A percentile compares a stretch with the other conserved stretches of the same genome.
Conservation (phyloP, 352 stramenopile species). For the Pythium grandisporangium region DNA sequence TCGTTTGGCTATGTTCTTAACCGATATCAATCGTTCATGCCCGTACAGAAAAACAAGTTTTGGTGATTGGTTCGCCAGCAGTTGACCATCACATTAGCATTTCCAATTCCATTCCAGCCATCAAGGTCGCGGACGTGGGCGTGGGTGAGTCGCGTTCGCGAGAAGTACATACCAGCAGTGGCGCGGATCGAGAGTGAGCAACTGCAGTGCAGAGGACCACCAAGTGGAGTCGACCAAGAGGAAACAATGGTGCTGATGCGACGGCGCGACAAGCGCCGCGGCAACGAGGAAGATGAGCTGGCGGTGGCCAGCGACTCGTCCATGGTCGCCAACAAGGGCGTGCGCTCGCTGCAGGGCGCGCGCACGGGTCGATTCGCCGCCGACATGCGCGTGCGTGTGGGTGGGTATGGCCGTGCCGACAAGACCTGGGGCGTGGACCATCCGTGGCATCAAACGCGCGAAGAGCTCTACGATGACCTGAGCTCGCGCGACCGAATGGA, state of each 20-base stretch:
- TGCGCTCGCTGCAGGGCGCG: conserved; percentile 40
- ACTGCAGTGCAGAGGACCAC: too few species aligned
- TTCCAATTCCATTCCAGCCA: too few species aligned
- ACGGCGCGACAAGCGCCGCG: conserved; percentile 56
- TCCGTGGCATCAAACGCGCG: conserved; percentile 59
- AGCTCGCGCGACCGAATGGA: conserved; percentile 58
- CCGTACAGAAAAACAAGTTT: too few species aligned
- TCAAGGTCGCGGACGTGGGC: too few species aligned
- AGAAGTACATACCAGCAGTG: too few species aligned
- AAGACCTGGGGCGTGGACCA: conserved; percentile 74
- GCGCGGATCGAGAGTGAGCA: too few species aligned
- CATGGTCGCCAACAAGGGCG: conserved; percentile 55
- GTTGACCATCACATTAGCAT: too few species aligned
- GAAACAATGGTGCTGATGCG: conserved; percentile 62
- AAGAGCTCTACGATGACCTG: conserved; percentile 32
- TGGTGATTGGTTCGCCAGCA: too few species aligned
- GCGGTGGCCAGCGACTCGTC: conserved; percentile 49
- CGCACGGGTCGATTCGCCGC: conserved; percentile 61
- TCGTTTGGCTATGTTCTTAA: too few species aligned
- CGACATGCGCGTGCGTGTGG: conserved; percentile 67
- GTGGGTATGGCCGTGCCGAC: conserved; percentile 68
- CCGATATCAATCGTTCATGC: too few species aligned
- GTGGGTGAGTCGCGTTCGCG: too few species aligned
- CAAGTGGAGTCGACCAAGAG: too few species aligned
- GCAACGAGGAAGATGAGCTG: conserved; percentile 52